Evolutionary conservation across 225 moss, liverwort and hornwort species (phyloP), one percentile per base, ranked within the genome.

Genomic region (Bryum argenteum): DNA sequence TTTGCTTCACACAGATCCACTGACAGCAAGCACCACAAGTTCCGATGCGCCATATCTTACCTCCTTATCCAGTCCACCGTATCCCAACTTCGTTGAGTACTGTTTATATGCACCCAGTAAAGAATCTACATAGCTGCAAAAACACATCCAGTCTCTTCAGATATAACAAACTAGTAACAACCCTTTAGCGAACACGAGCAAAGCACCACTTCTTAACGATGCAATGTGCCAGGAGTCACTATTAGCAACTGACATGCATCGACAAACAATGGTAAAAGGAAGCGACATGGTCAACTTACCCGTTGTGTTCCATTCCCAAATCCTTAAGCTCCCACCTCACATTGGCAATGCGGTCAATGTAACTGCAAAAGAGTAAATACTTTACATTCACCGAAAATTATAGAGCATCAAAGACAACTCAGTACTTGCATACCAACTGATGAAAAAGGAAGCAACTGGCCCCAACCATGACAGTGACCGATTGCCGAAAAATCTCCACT

Each of bases 261-360:
- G 47, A 43, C 20, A 61, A 53, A 28, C 52, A 5, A 65, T 22
- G 51, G 4, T 16, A 16, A 64, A 38, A 58, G 21, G 52, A 54
- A 40, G 14, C 71, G 58, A 55, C 17, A 44, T 40, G 51, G 37
- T 76, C 52, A 79, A 69, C 80, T 72, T 82, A 94, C 97, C 97
- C 94, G 71, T 98, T 98, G 68, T 98, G 92, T 73, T 98, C 97
- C 75, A 98, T 85, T 55, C 94, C 97, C 79, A 98, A 77, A 45
- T 98, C 97, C 80, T 91, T 98, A 11, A 92, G 88, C 77, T 98
- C 94, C 97, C 97, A 98, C 68, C 80, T 89, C 57, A 85, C 84
- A 77, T 88, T 98, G 60, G 92, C 81, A 69, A 98, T 92, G 48
- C 92, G 90, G 38, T 98, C 97, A 78, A 89, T 86, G 66, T 89